Conservation (phyloP, 2,329 filamentous ascomycete genomes). For the Cercospora brassicicola region DNA sequence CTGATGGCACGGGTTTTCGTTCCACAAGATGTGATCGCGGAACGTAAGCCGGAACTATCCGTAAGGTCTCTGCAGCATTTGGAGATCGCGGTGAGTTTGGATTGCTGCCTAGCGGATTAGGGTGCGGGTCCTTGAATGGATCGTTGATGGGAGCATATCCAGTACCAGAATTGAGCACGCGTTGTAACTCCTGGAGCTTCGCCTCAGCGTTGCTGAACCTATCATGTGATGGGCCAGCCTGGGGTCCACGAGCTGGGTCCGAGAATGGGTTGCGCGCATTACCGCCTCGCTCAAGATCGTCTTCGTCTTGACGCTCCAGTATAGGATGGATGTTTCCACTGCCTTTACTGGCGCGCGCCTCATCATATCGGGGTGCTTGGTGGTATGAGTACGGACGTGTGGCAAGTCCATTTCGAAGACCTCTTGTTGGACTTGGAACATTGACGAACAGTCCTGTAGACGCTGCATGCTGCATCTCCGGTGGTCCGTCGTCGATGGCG, state of each 20-base stretch:
- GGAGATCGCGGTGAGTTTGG: slow-evolving; percentile 33
- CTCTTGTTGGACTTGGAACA: slow-evolving; percentile 51
- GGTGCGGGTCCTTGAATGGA: slow-evolving; percentile 45
- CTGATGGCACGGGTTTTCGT: slow-evolving; percentile 24
- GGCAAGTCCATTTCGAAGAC: slow-evolving; percentile 45
- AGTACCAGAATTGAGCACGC: slow-evolving; percentile 16
- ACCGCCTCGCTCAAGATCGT: slow-evolving; percentile 9
- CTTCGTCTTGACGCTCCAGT: slow-evolving; percentile 27
- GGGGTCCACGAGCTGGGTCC: slow-evolving; percentile 38
- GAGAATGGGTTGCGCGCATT: slow-evolving; percentile 42
- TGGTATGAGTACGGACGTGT: slow-evolving; percentile 42
- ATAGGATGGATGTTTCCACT: slow-evolving; percentile 43
- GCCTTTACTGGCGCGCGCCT: slow-evolving; percentile 50
- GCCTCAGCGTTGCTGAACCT: slow-evolving; percentile 20
- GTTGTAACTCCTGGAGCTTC: slow-evolving; percentile 24
- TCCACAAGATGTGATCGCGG: slow-evolving; percentile 20
- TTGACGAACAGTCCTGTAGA: slow-evolving; percentile 51
- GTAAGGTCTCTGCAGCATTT: slow-evolving; percentile 26
- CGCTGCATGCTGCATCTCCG: slow-evolving; percentile 38
- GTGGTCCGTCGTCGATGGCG: slow-evolving; percentile 32
- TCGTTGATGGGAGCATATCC: slow-evolving; percentile 26
- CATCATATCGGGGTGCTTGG: slow-evolving; percentile 48
- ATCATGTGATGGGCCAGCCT: slow-evolving; percentile 23
- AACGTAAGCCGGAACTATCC: slow-evolving; percentile 31
- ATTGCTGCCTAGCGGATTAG: slow-evolving; percentile 41